Evolutionary conservation across 306 rosid genomes (phyloP).

Genomic region (Vigna trinervia): DNA sequence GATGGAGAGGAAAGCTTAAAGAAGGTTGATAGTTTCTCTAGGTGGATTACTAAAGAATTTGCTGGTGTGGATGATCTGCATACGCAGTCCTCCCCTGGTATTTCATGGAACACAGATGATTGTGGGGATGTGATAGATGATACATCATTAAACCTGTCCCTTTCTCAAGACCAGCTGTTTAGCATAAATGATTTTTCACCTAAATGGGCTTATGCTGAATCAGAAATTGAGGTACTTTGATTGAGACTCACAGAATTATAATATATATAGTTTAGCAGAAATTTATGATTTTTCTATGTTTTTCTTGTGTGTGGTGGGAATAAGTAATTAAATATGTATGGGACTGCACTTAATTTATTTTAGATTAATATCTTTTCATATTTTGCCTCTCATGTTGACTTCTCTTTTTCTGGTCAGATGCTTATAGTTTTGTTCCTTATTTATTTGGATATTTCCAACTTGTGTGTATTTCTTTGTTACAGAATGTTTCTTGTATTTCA

Average conservation of each 20-base stretch:
- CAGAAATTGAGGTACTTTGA: conserved; percentile 71
- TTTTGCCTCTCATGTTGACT: conserved; percentile 27
- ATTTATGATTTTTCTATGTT: not conserved
- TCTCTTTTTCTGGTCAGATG: conserved; percentile 35
- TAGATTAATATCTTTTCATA: conserved; percentile 3
- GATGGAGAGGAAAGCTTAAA: conserved; percentile 70
- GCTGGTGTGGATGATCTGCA: conserved; percentile 78
- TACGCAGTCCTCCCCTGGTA: conserved; percentile 77
- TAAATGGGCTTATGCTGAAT: conserved; percentile 73
- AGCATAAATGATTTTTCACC: conserved; percentile 81
- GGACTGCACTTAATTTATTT: not conserved
- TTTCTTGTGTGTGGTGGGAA: not conserved
- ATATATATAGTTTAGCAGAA: conserved; percentile 19
- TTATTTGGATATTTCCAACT: conserved; percentile 28
- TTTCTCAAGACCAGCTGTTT: conserved; percentile 86
- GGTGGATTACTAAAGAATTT: conserved; percentile 81
- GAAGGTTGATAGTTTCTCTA: conserved; percentile 92
- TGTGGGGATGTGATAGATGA: conserved; percentile 68
- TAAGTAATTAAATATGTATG: conserved; percentile 17
- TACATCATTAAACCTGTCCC: conserved; percentile 77
- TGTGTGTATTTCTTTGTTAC: not conserved
- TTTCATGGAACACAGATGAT: conserved; percentile 80
- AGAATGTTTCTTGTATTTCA: conserved; percentile 18
- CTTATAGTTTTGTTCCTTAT: conserved; percentile 21
- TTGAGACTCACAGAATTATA: not conserved